Evolutionary conservation across 305 asterid genomes (phyloP), one percentile per base, ranked within the genome.

Genomic region (Fraxinus greggii): DNA sequence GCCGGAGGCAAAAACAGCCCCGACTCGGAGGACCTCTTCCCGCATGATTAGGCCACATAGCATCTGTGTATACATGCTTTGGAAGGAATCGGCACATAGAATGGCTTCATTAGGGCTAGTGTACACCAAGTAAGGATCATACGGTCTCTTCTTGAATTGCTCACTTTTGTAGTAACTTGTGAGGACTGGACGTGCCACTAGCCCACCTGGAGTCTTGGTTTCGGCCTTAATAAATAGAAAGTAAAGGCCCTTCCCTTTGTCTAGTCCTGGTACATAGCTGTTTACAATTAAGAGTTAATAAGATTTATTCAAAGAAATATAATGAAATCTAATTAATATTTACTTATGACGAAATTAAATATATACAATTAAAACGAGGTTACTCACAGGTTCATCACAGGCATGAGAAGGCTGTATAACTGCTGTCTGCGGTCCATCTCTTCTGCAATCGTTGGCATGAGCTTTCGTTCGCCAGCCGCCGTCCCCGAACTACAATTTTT

Each of bases 31-130:
- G 79, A 87, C 89, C 15, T 87, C 23, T 24, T 82, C 21, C 12
- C 87, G 86, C 86, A 81, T 78, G 79, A 84, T 42, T 38, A 87
- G 88, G 80, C 89, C 89, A 15, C 89, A 82, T 26, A 86, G 86
- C 89, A 86, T 86, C 79, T 86, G 89, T 28, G 87, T 74, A 75
- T 86, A 86, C 90, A 87, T 87, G 85, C 90, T 85, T 24, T 85
- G 88, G 84, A 77, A 83, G 1, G 85, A 80, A 63, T 87, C 88
- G 38, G 28, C 7, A 80, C 90, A 87, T 26, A 87, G 88, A 21
- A 85, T 83, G 9, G 90, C 86, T 72, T 85, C 90, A 31, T 83
- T 85, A 7, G 90, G 90, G 83, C 90, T 85, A 29, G 88, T 87
- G 86, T 79, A 80, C 63, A 79, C 88, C 42, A 79, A 42, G 75